Evolutionary conservation across 108 stramenopile genomes (phyloP).

Genomic region (Nannochloropsis gaditana): DNA sequence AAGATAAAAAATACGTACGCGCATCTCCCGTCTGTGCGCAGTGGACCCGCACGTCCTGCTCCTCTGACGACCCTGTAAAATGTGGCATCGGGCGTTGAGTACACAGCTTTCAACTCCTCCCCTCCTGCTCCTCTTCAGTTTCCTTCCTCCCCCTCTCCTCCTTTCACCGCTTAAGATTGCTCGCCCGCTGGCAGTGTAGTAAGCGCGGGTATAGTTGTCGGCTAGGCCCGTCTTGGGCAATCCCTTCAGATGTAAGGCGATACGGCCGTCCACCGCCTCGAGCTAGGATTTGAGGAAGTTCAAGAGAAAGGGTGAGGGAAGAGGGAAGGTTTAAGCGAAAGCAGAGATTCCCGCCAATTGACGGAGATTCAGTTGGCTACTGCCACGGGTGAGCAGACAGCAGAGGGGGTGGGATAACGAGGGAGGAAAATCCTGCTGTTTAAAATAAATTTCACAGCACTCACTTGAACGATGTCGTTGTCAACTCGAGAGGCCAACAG

Average conservation of each 20-base stretch:
- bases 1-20: not conserved
- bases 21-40: slow-evolving; percentile 39
- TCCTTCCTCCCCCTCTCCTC: not conserved
- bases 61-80: slow-evolving; percentile 43
- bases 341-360: no score
- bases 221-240: slow-evolving; percentile 28
- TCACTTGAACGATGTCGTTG: slow-evolving; percentile 39
- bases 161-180: not conserved
- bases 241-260: slow-evolving; percentile 38
- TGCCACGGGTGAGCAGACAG: no score
- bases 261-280: slow-evolving; percentile 39
- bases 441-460: not conserved
- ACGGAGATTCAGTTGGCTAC: no score
- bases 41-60: slow-evolving; percentile 36
- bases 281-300: slow-evolving; percentile 8
- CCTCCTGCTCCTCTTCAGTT: not conserved
- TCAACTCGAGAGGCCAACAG: slow-evolving; percentile 48
- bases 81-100: not conserved
- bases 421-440: not conserved
- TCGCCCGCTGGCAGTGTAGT: slow-evolving; percentile 49
- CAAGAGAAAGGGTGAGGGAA: not conserved
- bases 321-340: not conserved
- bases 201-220: slow-evolving; percentile 50
- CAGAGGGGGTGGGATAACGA: not conserved
- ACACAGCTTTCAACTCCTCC: not conserved